These are phyloP conservation scores for Paecilomyces variotii DNA, from an alignment of 2,329 filamentous ascomycete genomes.

Conservation along the genomic window DNA sequence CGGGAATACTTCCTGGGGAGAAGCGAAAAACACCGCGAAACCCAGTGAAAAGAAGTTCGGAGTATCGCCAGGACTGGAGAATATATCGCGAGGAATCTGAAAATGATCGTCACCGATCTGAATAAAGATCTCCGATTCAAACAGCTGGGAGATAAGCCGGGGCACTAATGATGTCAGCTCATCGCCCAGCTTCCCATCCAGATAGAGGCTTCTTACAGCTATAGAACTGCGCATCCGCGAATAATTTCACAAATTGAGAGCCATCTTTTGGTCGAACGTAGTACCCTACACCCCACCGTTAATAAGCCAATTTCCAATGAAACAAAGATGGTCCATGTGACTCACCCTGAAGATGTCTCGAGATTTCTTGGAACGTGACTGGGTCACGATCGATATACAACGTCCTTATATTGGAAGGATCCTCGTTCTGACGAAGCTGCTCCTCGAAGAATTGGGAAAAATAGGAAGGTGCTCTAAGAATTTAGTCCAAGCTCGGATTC, in stretches of 20 bases:
- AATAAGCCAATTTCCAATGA: neutral
- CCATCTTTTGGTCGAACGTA: slow-evolving; percentile 75
- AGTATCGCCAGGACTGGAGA: slow-evolving; percentile 76
- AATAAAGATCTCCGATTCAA: slow-evolving; percentile 86
- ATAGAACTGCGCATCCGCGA: slow-evolving; percentile 94
- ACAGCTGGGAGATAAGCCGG: slow-evolving; percentile 80
- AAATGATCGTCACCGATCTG: slow-evolving; percentile 82
- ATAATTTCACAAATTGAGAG: slow-evolving; percentile 81
- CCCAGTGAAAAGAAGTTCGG: slow-evolving; percentile 94
- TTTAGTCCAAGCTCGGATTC: slow-evolving; percentile 29
- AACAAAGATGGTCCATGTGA: neutral
- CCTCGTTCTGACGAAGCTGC: slow-evolving; percentile 60
- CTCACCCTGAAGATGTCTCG: slow-evolving; percentile 70
- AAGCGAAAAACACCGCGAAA: slow-evolving; percentile 79
- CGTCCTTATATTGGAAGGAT: slow-evolving; percentile 58
- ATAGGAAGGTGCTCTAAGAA: slow-evolving; percentile 76
- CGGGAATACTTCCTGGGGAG: slow-evolving; percentile 72
- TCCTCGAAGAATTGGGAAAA: slow-evolving; percentile 91
- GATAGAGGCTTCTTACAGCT: slow-evolving; percentile 49
- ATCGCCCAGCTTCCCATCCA: neutral
- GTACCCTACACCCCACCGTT: slow-evolving; percentile 50
- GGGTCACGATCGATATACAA: slow-evolving; percentile 95
- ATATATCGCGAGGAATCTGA: slow-evolving; percentile 81
- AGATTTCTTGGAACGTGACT: slow-evolving; percentile 79
- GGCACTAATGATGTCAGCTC: slow-evolving; percentile 52